Base-by-base conservation (phyloP, 2,329 filamentous ascomycete species). In the Talaromyces sp. region DNA sequence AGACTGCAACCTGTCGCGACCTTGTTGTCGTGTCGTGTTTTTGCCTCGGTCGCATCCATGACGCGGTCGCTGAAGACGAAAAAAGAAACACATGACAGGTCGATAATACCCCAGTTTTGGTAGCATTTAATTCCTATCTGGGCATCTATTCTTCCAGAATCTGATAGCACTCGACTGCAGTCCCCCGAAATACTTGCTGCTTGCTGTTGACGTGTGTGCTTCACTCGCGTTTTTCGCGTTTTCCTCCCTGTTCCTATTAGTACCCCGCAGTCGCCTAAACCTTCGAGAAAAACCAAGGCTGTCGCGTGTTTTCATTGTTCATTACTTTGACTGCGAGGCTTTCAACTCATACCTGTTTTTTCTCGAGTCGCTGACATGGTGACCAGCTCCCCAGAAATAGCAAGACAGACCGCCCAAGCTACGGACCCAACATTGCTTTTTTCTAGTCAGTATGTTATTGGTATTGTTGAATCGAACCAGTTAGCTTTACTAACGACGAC, bases 21-120 rank as follows among this genome's bases (percentile, higher is more conserved):
- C 56, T 57, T 50, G 42, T 55, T 36, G 27, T 54, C 23, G 34
- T 50, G 44, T 33, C 16, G 50, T 53, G 50, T 53, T 53, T 53
- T 53, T 30, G 27, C 50, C 50, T 59, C 47, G 40, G 61, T 62
- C 61, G 61, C 61, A 57, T 56, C 40, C 42, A 30, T 42, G 54
- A 34, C 51, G 31, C 61, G 52, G 61, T 62, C 57, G 61, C 61
- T 59, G 58, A 31, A 33, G 16, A 40, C 5, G 5, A n/a, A 40
- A 36, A 23, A 23, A n/a, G n/a, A 23, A 40, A 40, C 36, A 34
- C 42, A 44, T 62, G 50, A 53, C 51, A 56, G 33, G 33, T n/a
- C 8, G 18, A n/a, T 56, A 27, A 53, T 47, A 18, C 16, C n/a
- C n/a, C 18, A 18, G 6, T 27, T 4, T 8, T 27, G 23, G 23